Evolutionary conservation across 140 eudicot species (phyloP).

Genomic region (Senecio squalidus): DNA sequence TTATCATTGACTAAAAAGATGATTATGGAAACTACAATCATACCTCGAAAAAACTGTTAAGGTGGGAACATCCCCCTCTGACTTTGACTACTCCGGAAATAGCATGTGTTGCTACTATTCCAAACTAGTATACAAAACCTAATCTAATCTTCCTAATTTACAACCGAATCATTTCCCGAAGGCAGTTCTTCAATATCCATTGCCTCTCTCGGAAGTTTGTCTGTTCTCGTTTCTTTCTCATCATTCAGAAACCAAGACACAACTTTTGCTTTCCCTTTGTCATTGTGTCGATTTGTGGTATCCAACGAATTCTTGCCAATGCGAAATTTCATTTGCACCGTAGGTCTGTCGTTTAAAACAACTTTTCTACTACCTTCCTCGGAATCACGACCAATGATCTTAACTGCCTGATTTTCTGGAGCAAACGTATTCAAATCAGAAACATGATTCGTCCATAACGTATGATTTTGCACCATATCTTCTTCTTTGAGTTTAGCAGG

Average conservation of each 20-base stretch:
- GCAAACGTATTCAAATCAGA: conserved; percentile 35
- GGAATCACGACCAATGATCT: conserved; percentile 18
- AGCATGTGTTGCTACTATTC: conserved; percentile 43
- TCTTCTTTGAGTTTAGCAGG: conserved; percentile 53
- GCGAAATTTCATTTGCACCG: conserved; percentile 40
- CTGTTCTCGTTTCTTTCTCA: conserved; percentile 50
- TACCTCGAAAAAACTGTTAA: conserved; percentile 56
- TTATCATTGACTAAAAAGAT: conserved; percentile 35
- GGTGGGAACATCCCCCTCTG: conserved; percentile 36
- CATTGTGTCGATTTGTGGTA: conserved; percentile 10
- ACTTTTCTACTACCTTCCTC: conserved; percentile 30
- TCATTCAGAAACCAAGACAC: conserved; percentile 44
- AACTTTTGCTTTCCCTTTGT: conserved; percentile 25
- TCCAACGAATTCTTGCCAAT: conserved; percentile 33
- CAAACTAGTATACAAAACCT: conserved; percentile 73
- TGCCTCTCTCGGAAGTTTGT: conserved; percentile 38
- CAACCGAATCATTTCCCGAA: conserved; percentile 44
- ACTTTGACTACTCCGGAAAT: conserved; percentile 50
- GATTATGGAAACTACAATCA: conserved; percentile 46
- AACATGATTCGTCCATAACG: conserved; percentile 48
- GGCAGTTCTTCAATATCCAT: conserved; percentile 40
- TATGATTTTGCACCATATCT: conserved; percentile 14
- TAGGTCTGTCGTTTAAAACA: conserved; percentile 34
- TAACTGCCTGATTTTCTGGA: conserved; percentile 21
- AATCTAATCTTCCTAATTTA: conserved; percentile 56